Percentiles rank a stretch among this genome's conserved stretches.
Evolutionary conservation across 2,329 filamentous ascomycete species (phyloP).

Genomic region (Aspergillus ochraceus): DNA sequence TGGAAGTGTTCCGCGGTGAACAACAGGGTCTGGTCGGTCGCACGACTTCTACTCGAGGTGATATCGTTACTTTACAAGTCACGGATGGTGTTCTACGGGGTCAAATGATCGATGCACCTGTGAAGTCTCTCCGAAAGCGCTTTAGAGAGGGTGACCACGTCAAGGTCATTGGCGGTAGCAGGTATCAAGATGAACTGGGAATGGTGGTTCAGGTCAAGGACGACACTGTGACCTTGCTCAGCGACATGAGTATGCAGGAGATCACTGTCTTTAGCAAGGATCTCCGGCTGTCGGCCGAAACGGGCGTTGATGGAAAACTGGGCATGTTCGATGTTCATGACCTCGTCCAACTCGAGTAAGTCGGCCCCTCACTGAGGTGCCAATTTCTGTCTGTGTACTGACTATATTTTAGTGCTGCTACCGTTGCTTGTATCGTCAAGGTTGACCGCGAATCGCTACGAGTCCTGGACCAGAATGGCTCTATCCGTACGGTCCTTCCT

Average conservation of each 20-base stretch:
- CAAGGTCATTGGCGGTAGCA: slow-evolving; percentile 95
- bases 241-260: slow-evolving; percentile 88
- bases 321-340: slow-evolving; percentile 91
- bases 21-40: slow-evolving; percentile 88
- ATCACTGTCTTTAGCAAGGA: slow-evolving; percentile 99
- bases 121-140: slow-evolving; percentile 86
- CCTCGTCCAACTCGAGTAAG: slow-evolving; percentile 84
- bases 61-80: slow-evolving; percentile 87
- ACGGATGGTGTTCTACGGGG: slow-evolving; percentile 78
- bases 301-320: slow-evolving; percentile 77
- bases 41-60: slow-evolving; percentile 80
- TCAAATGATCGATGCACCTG: slow-evolving; percentile 86
- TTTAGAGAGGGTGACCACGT: slow-evolving; percentile 95
- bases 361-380: slow-evolving; percentile 13
- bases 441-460: slow-evolving; percentile 90
- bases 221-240: slow-evolving; percentile 88
- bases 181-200: slow-evolving; percentile 91
- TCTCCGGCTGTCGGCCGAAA: slow-evolving; percentile 87
- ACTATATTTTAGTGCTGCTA: slow-evolving; percentile 61
- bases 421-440: slow-evolving; percentile 90
- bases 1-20: slow-evolving; percentile 94
- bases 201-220: slow-evolving; percentile 94
- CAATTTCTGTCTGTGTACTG: slow-evolving; percentile 21
- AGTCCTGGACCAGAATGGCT: slow-evolving; percentile 87
- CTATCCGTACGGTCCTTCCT: slow-evolving; percentile 77